Conservation (phyloP, 495 filamentous ascomycete species). For the Aspergillus sclerotioniger region DNA sequence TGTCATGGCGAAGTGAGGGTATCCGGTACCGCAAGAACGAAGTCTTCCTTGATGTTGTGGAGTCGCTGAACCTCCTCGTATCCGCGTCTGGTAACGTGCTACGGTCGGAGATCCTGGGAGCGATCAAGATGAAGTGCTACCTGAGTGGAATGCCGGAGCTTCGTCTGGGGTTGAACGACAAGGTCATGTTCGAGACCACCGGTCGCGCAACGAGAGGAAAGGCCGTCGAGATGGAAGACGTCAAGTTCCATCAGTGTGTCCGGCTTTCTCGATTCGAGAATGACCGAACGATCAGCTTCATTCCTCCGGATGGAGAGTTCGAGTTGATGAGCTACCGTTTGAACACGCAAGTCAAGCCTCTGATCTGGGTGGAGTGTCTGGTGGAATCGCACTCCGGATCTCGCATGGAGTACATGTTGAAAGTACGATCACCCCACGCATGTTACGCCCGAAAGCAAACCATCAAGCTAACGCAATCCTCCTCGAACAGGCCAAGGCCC, state of each 20-base stretch:
- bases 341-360: conserved; percentile 96
- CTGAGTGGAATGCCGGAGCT: conserved; percentile 98
- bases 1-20: conserved; percentile 96
- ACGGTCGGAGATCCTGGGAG: conserved; percentile 94
- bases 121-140: conserved; percentile 99
- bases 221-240: conserved; percentile 99
- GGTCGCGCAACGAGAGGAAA: conserved; percentile 93
- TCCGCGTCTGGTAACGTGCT: conserved; percentile 93
- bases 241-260: conserved; percentile 99
- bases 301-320: conserved; percentile 97
- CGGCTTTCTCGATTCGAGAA: conserved; percentile 95
- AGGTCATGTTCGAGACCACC: conserved; percentile 99
- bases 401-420: conserved; percentile 97
- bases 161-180: conserved; percentile 93
- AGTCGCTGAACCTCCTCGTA: conserved; percentile 95
- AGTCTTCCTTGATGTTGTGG: conserved; percentile 96
- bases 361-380: conserved; percentile 99
- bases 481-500: conserved; percentile 69
- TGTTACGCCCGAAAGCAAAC: background rate
- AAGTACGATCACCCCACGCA: conserved; percentile 46
- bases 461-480: conserved; percentile 5
- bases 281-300: conserved; percentile 98
- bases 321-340: conserved; percentile 99
- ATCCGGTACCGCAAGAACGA: conserved; percentile 99
- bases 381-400: conserved; percentile 93